Base-by-base conservation (phyloP, 2,329 filamentous ascomycete genomes). In the Neonectria magnoliae region DNA sequence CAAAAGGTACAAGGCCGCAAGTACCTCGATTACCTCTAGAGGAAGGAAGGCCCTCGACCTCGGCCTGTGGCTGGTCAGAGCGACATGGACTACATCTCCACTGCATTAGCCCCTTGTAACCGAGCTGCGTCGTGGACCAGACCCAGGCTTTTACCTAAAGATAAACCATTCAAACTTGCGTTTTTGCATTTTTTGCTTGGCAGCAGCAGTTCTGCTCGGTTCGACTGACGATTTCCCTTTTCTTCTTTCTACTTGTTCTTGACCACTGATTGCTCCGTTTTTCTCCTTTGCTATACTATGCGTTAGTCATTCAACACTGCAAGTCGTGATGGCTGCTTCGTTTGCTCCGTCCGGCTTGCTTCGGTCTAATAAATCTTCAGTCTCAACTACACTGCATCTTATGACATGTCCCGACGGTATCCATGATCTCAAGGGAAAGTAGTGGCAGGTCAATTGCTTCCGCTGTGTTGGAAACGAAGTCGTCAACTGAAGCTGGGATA, bases 1-100 rank as follows among this genome's bases (percentile, higher is more conserved):
- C 48, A 36, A 44, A 25, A 41, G 38, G 53, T 45, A 55, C 27
- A 48, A 36, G 18, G 16, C 9, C 14, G 20, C 55, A 59, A 52
- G 59, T 55, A 54, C 48, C 27, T 45, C 38, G 52, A 57, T 62
- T 59, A 44, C 60, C 60, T 60, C 60, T 63, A 58, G 60, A 62
- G 60, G 60, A 62, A 57, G 60, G 60, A 44, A 60, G 47, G 59
- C 42, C 38, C 63, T 62, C 57, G 50, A 55, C 42, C 47, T 14
- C 14, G 33, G 18, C 41, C 51, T 65, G 62, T 62, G 58, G 62
- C 62, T 57, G 45, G 53, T 47, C 36, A 50, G 47, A 18, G 38
- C 38, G 7, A 18, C 38, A 11, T 42, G 38, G 38, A 14, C n/a
- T 31, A 22, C 57, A 41, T 55, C 38, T 13, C 47, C 16, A 54